A percentile compares a stretch with the other conserved stretches of the same genome.
These are phyloP conservation scores for Mycena rosella DNA, from an alignment of 768 basidiomycete genomes.

Conservation along the genomic window DNA sequence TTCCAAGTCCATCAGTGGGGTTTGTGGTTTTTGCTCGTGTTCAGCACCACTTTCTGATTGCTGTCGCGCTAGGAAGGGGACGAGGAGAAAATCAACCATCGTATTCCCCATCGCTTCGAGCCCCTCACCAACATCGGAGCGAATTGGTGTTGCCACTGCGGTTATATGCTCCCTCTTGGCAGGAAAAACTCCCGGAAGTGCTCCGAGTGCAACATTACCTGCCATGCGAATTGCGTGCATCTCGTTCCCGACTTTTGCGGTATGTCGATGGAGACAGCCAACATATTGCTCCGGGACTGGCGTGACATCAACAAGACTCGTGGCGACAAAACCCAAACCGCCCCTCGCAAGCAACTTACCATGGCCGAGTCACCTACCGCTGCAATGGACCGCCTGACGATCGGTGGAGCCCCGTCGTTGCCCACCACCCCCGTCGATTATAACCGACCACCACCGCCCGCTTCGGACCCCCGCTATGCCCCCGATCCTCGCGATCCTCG, in stretches of 20 bases:
- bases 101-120: slow-evolving; percentile 98
- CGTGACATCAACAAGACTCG: slow-evolving; percentile 88
- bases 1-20: slow-evolving; percentile 94
- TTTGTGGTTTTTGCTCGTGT: slow-evolving; percentile 55
- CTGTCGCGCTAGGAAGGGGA: slow-evolving; percentile 80
- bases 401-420: slow-evolving; percentile 55
- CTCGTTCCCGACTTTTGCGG: slow-evolving; percentile 99
- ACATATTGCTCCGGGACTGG: slow-evolving; percentile 90
- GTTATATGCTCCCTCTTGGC: slow-evolving; percentile 96
- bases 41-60: slow-evolving; percentile 15
- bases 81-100: slow-evolving; percentile 98
- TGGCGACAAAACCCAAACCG: slow-evolving; percentile 58
- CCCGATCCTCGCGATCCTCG: slow-evolving; percentile 60
- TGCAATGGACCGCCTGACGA: slow-evolving; percentile 61
- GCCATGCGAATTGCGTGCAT: slow-evolving; percentile 97
- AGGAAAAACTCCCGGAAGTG: slow-evolving; percentile 97
- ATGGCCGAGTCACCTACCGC: slow-evolving; percentile 46
- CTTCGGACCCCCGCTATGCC: slow-evolving; percentile 56
- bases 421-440: slow-evolving; percentile 51
- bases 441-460: slow-evolving; percentile 53
- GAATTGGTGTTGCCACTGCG: slow-evolving; percentile 99
- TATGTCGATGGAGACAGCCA: slow-evolving; percentile 99
- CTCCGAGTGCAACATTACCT: slow-evolving; percentile 95
- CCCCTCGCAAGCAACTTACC: slow-evolving; percentile 52
- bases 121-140: slow-evolving; percentile 96